Conservation (phyloP, 2,329 filamentous ascomycete genomes). For the Fusarium globosum region DNA sequence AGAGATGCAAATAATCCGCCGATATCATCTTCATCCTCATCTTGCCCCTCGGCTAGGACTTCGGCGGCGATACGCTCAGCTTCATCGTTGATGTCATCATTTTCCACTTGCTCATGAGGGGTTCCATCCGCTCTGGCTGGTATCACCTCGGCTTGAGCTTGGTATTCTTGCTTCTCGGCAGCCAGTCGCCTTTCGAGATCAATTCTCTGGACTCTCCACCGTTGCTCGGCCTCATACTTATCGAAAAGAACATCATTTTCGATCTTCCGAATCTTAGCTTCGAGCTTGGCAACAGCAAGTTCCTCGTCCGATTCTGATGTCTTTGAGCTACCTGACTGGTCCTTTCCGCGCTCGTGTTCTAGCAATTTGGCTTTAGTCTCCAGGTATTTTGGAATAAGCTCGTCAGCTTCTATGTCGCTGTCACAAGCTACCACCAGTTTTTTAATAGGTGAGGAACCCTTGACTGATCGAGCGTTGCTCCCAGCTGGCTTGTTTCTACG, state of each 20-base stretch:
- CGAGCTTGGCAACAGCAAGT: slow-evolving; percentile 70
- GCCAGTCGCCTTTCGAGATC: slow-evolving; percentile 71
- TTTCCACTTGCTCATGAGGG: slow-evolving; percentile 47
- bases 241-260: slow-evolving; percentile 84
- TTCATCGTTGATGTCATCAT: slow-evolving; percentile 63
- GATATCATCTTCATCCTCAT: slow-evolving; percentile 62
- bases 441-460: slow-evolving; percentile 50
- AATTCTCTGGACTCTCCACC: slow-evolving; percentile 71
- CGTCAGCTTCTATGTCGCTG: slow-evolving; percentile 79
- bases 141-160: slow-evolving; percentile 37
- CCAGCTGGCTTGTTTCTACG: slow-evolving; percentile 51
- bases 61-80: slow-evolving; percentile 69
- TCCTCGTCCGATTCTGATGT: slow-evolving; percentile 44
- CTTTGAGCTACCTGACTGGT: slow-evolving; percentile 31
- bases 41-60: slow-evolving; percentile 64
- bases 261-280: slow-evolving; percentile 79
- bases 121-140: slow-evolving; percentile 39
- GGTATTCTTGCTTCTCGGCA: slow-evolving; percentile 55
- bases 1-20: slow-evolving; percentile 67
- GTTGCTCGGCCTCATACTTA: slow-evolving; percentile 69
- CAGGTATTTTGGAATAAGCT: slow-evolving; percentile 80
- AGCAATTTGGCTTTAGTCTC: slow-evolving; percentile 77
- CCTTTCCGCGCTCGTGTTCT: slow-evolving; percentile 61
- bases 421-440: slow-evolving; percentile 65
- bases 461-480: slow-evolving; percentile 39